Conservation (phyloP, 768 basidiomycete genomes). For the Suillus clintonianus region DNA sequence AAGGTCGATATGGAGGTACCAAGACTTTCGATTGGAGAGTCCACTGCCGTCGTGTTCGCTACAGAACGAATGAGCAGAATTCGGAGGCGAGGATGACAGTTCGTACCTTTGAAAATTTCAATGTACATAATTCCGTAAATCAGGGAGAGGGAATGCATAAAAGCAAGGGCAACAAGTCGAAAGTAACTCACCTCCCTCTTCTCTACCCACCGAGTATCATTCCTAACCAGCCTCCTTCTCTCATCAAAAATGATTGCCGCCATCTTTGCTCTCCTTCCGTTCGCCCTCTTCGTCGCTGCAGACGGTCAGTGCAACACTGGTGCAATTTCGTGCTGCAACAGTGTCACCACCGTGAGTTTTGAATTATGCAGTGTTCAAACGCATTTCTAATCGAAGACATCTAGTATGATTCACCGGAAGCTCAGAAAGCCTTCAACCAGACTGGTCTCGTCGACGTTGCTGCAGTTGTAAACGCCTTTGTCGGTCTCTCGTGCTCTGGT, state of each 20-base stretch:
- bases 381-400: too few species aligned
- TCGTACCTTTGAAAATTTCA: background rate
- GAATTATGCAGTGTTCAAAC: too few species aligned
- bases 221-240: background rate
- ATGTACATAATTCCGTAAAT: background rate
- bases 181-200: background rate
- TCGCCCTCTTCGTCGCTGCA: background rate
- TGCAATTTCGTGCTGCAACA: too few species aligned
- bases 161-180: background rate
- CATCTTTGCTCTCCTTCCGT: background rate
- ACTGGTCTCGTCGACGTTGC: too few species aligned
- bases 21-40: too few species aligned
- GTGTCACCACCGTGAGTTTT: too few species aligned
- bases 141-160: background rate
- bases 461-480: background rate
- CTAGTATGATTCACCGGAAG: too few species aligned
- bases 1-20: too few species aligned
- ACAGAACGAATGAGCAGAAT: too few species aligned
- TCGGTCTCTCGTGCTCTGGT: background rate
- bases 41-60: too few species aligned
- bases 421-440: too few species aligned
- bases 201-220: background rate
- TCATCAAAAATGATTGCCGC: background rate
- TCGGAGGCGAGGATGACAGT: background rate
- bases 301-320: too few species aligned